Evolutionary conservation across 169 alveolate genomes (phyloP).

Genomic region (Eimeria sp.): DNA sequence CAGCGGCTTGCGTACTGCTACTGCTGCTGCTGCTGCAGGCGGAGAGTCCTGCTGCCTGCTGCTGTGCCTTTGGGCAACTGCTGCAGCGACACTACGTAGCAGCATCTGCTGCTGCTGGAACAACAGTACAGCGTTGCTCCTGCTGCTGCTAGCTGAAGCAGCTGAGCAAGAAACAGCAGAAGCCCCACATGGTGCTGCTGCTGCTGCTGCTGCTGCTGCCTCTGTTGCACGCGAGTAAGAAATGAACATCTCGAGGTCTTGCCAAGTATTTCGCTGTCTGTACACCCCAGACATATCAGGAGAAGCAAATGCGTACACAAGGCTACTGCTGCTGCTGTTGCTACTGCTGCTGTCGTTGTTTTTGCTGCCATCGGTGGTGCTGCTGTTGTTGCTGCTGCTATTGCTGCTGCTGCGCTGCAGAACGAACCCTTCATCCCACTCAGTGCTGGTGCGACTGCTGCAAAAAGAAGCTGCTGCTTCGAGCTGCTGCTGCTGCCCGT

Average conservation of each 20-base stretch:
- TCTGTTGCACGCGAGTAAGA: not conserved
- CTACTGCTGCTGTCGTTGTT: not conserved
- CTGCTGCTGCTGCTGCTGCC: constrained; percentile 57
- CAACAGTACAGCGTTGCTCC: not conserved
- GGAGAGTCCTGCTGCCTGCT: constrained; percentile 10
- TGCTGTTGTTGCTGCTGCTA: constrained; percentile 39
- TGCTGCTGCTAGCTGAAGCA: not conserved
- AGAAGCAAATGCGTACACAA: not conserved
- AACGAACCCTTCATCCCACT: not conserved
- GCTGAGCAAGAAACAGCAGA: not conserved
- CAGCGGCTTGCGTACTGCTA: not conserved
- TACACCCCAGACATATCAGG: constrained; percentile 7
- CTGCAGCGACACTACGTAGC: constrained; percentile 14
- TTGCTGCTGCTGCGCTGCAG: too few species aligned
- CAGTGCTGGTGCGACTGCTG: not conserved
- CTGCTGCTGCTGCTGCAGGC: constrained; percentile 42
- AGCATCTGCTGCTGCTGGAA: not conserved
- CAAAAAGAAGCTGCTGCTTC: not conserved
- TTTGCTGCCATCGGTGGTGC: not conserved
- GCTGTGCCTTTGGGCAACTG: not conserved
- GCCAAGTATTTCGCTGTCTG: constrained; percentile 19
- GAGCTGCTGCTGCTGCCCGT: not conserved
- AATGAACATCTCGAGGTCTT: not conserved
- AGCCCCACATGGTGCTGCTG: not conserved
- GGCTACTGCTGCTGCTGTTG: not conserved